Conservation (phyloP, 2,329 filamentous ascomycete genomes). For the Thermomyces lanuginosus region DNA sequence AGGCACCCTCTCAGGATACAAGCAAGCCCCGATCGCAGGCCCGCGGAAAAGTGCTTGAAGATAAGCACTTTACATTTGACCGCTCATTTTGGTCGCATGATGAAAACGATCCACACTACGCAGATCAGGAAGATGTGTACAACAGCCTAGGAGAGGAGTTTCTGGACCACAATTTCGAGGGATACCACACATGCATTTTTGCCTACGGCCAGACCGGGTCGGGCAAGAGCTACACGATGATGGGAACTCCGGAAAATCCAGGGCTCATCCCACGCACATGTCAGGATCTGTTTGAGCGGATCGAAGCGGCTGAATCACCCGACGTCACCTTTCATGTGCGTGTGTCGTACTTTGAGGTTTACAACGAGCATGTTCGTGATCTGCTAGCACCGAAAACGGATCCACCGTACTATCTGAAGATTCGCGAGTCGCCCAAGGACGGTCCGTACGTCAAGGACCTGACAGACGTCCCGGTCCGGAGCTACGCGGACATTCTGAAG, state of each 20-base stretch:
- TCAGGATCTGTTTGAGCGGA: slow-evolving; percentile 87
- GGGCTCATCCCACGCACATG: slow-evolving; percentile 91
- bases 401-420: slow-evolving; percentile 83
- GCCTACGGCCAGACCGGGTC: slow-evolving; percentile 96
- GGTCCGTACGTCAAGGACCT: slow-evolving; percentile 95
- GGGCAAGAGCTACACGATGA: slow-evolving; percentile 96
- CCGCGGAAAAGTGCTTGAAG: slow-evolving; percentile 56
- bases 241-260: slow-evolving; percentile 72
- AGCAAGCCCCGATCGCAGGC: slow-evolving; percentile 45
- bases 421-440: slow-evolving; percentile 85
- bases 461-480: slow-evolving; percentile 81
- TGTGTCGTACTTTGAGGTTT: slow-evolving; percentile 97
- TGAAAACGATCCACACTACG: slow-evolving; percentile 64
- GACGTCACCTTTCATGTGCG: slow-evolving; percentile 95
- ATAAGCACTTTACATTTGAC: slow-evolving; percentile 90
- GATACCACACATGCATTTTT: slow-evolving; percentile 98
- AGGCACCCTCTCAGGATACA: slow-evolving; percentile 46
- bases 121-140: slow-evolving; percentile 84
- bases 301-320: slow-evolving; percentile 66
- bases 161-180: slow-evolving; percentile 96
- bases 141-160: slow-evolving; percentile 90
- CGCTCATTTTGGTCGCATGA: slow-evolving; percentile 97
- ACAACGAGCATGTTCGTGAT: slow-evolving; percentile 97
- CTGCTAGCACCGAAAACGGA: slow-evolving; percentile 67
- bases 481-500: slow-evolving; percentile 69